Base-by-base conservation (phyloP, 768 basidiomycete species). In the Phallus indusiatus region DNA sequence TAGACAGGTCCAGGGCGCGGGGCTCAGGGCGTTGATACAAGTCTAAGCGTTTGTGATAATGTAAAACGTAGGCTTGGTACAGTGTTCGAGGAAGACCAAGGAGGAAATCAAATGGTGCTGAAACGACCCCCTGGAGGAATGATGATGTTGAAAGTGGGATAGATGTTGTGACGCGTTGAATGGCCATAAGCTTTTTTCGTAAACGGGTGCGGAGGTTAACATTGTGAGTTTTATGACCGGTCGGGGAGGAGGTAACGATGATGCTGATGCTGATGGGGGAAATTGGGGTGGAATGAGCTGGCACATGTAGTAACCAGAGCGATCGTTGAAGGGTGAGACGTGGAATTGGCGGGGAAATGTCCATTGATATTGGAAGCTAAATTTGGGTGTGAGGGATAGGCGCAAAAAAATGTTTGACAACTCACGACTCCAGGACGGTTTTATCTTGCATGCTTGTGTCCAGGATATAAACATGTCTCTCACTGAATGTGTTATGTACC, bases 401-500 rank as follows among this genome's bases (percentile, higher is more conserved):
- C 28, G 28, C 28, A 28, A 28, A 28, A 28, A 28, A 28, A 28
- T 28, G 7, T 2, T 28, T 2, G 28, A 28, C 28, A 28, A 61
- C 57, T 42, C 35, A 24, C 17, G 37, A 36, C 16, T 53, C 37
- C 18, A 21, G 42, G 33, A 57, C 49, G 22, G 60, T 35, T 58
- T 83, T 81, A 66, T 83, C 81, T 33, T 71, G 68, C 12, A 66
- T 66, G 12, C 75, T 78, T 0, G 74, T 61, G 56, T 79, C 72
- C 0, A 88, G 72, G 21, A 84, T 71, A 63, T 86, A 78, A 6
- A 81, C 73, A 67, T 86, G 84, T 58, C 78, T 77, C 69, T 88
- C 85, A 5, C 82, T 84, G 65, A 88, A 88, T 0, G 85, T 87
- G 65, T 87, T 88, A 65, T 88, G 86, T 8, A 84, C 77, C 82